A percentile compares a stretch with the other conserved stretches of the same genome.
Evolutionary conservation across 2,329 filamentous ascomycete genomes (phyloP).

Genomic region (Clarireedia paspali): DNA sequence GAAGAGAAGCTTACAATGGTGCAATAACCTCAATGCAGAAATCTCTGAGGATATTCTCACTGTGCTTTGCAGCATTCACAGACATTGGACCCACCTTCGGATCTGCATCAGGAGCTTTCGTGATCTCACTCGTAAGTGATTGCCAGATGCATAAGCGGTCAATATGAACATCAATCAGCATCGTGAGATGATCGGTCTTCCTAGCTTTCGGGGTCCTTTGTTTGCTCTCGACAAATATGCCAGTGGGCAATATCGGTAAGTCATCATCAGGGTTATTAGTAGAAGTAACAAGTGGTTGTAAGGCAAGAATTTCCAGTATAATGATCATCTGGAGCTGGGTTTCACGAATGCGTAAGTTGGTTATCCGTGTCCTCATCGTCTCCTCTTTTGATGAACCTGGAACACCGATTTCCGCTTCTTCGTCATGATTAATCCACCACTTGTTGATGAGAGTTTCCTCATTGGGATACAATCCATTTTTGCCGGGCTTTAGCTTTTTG

Average conservation of each 20-base stretch:
- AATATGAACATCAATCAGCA: slow-evolving; percentile 64
- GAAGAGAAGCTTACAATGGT: slow-evolving; percentile 53
- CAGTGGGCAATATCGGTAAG: slow-evolving; percentile 24
- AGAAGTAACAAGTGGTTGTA: slow-evolving; percentile 47
- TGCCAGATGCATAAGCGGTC: slow-evolving; percentile 82
- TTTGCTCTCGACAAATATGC: slow-evolving; percentile 14
- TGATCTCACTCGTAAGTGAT: slow-evolving; percentile 58
- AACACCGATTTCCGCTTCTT: slow-evolving; percentile 39
- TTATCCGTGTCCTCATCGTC: slow-evolving; percentile 50
- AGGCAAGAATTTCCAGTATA: slow-evolving; percentile 66
- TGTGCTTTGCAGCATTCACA: slow-evolving; percentile 16
- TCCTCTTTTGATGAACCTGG: slow-evolving; percentile 41
- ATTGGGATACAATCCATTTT: slow-evolving; percentile 58
- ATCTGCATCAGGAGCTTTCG: slow-evolving; percentile 31
- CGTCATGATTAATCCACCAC: slow-evolving; percentile 64
- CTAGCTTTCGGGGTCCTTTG: slow-evolving; percentile 25
- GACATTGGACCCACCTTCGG: slow-evolving; percentile 29
- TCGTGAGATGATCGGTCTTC: slow-evolving; percentile 48
- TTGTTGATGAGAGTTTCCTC: slow-evolving; percentile 57
- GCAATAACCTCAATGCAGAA: slow-evolving; percentile 77
- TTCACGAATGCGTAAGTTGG: slow-evolving; percentile 63
- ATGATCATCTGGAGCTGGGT: slow-evolving; percentile 76
- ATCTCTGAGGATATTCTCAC: slow-evolving; percentile 57
- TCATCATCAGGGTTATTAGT: slow-evolving; percentile 27
- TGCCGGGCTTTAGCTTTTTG: slow-evolving; percentile 61